A percentile compares a stretch with the other conserved stretches of the same genome.
phyloP scores from a whole-genome alignment of 805 yeast species.

The Starmerella ratchasimensis region DNA sequence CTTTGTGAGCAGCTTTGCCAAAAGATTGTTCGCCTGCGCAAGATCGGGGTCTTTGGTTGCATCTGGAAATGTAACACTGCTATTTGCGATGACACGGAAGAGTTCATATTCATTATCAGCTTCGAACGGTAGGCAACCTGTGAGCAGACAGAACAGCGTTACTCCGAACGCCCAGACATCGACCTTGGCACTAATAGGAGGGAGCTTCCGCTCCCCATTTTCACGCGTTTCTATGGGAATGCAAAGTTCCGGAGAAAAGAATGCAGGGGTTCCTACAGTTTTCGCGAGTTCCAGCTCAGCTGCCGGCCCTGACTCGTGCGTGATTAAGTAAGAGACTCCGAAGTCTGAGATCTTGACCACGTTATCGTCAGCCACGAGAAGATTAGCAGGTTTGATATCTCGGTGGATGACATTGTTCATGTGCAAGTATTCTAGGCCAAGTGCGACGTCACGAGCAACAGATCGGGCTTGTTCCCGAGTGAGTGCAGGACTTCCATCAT shows the following conservation, averaged over 20 bases:
- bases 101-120: constrained; percentile 77
- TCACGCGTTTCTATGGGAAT: constrained; percentile 15
- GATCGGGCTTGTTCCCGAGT: constrained; percentile 52
- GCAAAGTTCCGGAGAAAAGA: constrained; percentile 88
- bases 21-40: constrained; percentile 37
- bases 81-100: constrained; percentile 64
- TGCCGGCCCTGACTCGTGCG: constrained; percentile 26
- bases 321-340: constrained; percentile 74
- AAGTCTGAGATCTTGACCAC: constrained; percentile 89
- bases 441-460: constrained; percentile 67
- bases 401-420: constrained; percentile 68
- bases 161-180: constrained; percentile 98
- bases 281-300: constrained; percentile 77
- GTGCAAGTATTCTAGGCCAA: constrained; percentile 84
- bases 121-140: constrained; percentile 80
- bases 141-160: constrained; percentile 72
- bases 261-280: constrained; percentile 96
- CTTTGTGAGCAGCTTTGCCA: constrained; percentile 49
- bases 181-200: constrained; percentile 61
- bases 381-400: constrained; percentile 90
- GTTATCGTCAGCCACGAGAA: constrained; percentile 54
- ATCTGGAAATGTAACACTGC: constrained; percentile 45
- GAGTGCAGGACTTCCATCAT: constrained; percentile 49
- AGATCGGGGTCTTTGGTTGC: constrained; percentile 19
- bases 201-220: constrained; percentile 20